Evolutionary conservation across 768 basidiomycete species (phyloP), one percentile per base, ranked within the genome.

Genomic region (Mycena vulgaris): DNA sequence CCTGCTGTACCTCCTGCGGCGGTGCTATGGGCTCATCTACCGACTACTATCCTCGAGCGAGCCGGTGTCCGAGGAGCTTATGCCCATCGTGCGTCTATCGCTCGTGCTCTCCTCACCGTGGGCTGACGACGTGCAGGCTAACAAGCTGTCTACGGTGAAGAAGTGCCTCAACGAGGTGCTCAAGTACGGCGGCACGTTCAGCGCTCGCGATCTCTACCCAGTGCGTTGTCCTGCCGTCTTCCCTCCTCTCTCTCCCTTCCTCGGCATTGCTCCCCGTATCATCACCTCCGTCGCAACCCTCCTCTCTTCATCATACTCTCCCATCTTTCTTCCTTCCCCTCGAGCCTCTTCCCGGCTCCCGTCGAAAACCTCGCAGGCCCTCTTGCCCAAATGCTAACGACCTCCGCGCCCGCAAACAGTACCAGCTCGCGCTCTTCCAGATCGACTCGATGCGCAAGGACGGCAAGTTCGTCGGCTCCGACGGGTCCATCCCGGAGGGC

Each of bases 21-120:
- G 97, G 78, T 99, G 98, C 84, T 97, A 99, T 79, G 97, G 97
- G 70, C 88, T 98, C 59, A 97, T 98, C 74, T 99, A 98, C 80
- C 89, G 93, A 31, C 81, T 99, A 56, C 88, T 99, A 70, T 96
- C 96, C 28, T 96, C 96, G 23, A 95, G 94, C 71, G 97, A 98
- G 82, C 98, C 98, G 0, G 96, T 99, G 3, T 97, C 96, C 0
- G 98, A 99, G 80, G 98, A 99, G 80, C 84, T 99, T 19, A 99
- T 98, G 94, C 97, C 97, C 7, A 89, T 98, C 42, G 97, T 97
- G 80, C 45, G 77, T 70, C 33, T 19, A 2, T 9, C 35, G 10
- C n/a, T n/a, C 39, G 25, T 48, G 17, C 68, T 51, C 64, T 13
- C 40, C 40, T 14, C 27, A 21, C 63, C 39, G 0, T 45, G 19